phyloP scores from a whole-genome alignment of 2,329 filamentous ascomycete genomes.

The Xylariaceae sp. region DNA sequence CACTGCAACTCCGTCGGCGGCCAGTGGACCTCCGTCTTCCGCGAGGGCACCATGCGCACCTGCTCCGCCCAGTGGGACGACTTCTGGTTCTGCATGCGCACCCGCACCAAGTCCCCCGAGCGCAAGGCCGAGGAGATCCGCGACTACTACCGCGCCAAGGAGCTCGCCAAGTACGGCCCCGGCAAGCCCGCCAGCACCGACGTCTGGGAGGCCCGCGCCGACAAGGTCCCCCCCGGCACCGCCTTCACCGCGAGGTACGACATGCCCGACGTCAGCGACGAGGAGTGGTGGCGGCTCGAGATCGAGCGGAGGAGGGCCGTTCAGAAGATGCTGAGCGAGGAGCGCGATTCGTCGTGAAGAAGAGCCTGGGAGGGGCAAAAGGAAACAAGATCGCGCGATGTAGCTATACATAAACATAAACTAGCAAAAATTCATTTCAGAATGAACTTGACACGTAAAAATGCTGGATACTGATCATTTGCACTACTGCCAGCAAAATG shows the following conservation, averaged over 20 bases:
- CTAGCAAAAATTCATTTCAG: too few species aligned
- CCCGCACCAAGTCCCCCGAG: constrained; percentile 56
- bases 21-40: constrained; percentile 89
- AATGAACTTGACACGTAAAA: too few species aligned
- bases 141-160: constrained; percentile 64
- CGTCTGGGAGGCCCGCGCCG: constrained; percentile 74
- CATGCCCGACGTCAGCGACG: constrained; percentile 34
- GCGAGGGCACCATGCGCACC: constrained; percentile 69
- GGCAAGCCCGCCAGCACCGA: constrained; percentile 76
- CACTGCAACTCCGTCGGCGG: constrained; percentile 89
- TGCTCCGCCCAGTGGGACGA: constrained; percentile 87
- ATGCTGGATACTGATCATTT: too few species aligned
- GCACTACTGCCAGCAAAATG: too few species aligned
- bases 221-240: constrained; percentile 47
- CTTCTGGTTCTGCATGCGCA: constrained; percentile 98
- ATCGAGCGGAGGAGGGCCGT: constrained; percentile 22
- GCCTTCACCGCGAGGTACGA: constrained; percentile 40
- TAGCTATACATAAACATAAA: too few species aligned
- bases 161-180: constrained; percentile 58
- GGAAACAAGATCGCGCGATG: too few species aligned
- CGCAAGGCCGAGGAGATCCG: constrained; percentile 59
- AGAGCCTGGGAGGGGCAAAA: too few species aligned
- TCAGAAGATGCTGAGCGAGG: constrained; percentile 13
- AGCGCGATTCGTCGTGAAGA: constrained; percentile 4
- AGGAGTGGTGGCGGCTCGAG: constrained; percentile 34